These are phyloP conservation scores for Daldinia vernicosa DNA, from an alignment of 495 filamentous ascomycete genomes.

Conservation along the genomic window DNA sequence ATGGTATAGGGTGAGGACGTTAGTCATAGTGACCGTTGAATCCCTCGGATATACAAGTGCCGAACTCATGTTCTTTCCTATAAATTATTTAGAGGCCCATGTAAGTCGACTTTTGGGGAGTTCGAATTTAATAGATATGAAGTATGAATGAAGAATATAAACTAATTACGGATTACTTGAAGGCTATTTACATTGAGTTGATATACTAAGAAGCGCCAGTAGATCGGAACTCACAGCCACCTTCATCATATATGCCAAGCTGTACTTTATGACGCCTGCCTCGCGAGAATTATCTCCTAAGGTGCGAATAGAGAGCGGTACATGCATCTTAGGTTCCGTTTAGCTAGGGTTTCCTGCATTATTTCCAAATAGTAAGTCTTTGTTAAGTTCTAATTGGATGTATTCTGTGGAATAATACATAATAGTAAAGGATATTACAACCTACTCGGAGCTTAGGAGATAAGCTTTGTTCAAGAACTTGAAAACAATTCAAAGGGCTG, in stretches of 20 bases:
- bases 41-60: not conserved
- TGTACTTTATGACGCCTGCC: not conserved
- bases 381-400: not conserved
- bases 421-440: not conserved
- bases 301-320: not conserved
- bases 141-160: not conserved
- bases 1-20: not conserved
- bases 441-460: not conserved
- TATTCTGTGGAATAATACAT: not conserved
- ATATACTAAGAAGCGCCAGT: not conserved
- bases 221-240: not conserved
- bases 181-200: not conserved
- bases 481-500: not conserved
- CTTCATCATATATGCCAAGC: not conserved
- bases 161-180: not conserved
- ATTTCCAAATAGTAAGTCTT: not conserved
- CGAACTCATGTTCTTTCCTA: not conserved
- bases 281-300: slow-evolving; percentile 1
- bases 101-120: not conserved
- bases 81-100: not conserved
- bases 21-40: not conserved
- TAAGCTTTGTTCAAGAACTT: not conserved
- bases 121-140: not conserved
- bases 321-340: not conserved
- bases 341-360: not conserved